phyloP scores from a whole-genome alignment of 1,139 yeast genomes.

The Nakaseomyces kungkrabaensis region DNA sequence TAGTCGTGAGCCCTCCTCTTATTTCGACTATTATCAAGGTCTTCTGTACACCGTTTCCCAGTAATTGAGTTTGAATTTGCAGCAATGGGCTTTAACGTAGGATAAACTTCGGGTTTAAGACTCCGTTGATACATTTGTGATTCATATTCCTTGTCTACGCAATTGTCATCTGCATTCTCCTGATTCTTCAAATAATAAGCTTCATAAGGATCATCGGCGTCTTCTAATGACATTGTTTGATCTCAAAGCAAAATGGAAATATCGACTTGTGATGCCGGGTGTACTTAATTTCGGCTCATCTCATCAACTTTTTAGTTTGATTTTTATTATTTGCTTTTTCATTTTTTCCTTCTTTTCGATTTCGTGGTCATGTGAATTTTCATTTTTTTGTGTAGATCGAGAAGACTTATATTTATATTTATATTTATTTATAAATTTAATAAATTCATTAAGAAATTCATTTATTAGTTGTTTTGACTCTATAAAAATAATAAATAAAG shows the following conservation, averaged over 20 bases:
- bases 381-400: not conserved
- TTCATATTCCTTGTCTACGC: not conserved
- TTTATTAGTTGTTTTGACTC: too few relatives aligned
- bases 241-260: not conserved
- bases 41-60: not conserved
- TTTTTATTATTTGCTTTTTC: not conserved
- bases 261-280: not conserved
- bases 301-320: not conserved
- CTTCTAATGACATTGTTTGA: not conserved
- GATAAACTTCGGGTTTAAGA: conserved; percentile 4
- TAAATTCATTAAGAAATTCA: too few relatives aligned
- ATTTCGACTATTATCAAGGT: not conserved
- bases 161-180: not conserved
- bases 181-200: conserved; percentile 1
- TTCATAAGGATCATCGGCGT: conserved; percentile 2
- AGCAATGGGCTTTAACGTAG: conserved; percentile 2
- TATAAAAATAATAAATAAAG: too few relatives aligned
- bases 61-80: not conserved
- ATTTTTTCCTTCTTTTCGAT: not conserved
- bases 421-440: too few relatives aligned
- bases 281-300: not conserved
- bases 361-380: not conserved
- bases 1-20: not conserved
- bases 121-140: conserved; percentile 3
- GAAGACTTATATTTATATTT: too few relatives aligned